These are phyloP conservation scores for Amphibolis antarctica DNA, from an alignment of 106 monocot genomes.

Conservation along the genomic window DNA sequence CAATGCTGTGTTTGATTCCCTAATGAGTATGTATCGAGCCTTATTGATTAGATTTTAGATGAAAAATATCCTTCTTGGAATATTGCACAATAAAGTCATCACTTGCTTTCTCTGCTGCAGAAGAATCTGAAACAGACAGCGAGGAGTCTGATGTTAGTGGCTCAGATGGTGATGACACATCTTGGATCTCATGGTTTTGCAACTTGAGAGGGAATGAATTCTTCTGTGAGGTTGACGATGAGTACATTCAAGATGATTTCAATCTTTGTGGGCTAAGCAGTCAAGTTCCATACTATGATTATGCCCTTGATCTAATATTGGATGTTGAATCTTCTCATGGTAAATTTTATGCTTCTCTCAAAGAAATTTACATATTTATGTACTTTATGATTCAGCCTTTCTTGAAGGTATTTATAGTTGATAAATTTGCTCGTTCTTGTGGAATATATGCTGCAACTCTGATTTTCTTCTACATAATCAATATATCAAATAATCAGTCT, in stretches of 20 bases:
- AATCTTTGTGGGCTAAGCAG: slow-evolving; percentile 44
- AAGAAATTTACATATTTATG: neutral
- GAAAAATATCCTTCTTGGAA: neutral
- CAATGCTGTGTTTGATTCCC: no score
- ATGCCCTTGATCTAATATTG: slow-evolving; percentile 44
- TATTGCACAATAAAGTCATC: neutral
- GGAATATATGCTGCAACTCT: neutral
- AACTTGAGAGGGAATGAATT: slow-evolving; percentile 43
- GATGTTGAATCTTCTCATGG: slow-evolving; percentile 44
- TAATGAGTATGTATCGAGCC: no score
- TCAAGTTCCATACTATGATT: slow-evolving; percentile 47
- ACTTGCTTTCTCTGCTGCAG: slow-evolving; percentile 7
- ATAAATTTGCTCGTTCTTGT: no score
- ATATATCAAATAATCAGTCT: no score
- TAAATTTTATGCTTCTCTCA: slow-evolving; percentile 1
- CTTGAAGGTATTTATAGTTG: no score
- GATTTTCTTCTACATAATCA: no score
- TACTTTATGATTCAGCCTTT: no score
- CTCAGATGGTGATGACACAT: slow-evolving; percentile 48
- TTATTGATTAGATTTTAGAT: no score
- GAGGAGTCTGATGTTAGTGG: slow-evolving; percentile 44
- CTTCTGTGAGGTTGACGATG: slow-evolving; percentile 46
- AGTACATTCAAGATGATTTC: slow-evolving; percentile 46
- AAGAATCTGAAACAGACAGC: slow-evolving; percentile 43
- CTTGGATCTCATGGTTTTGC: slow-evolving; percentile 53